phyloP scores from a whole-genome alignment of 768 basidiomycete genomes.

The Phylloporus arenicola region DNA sequence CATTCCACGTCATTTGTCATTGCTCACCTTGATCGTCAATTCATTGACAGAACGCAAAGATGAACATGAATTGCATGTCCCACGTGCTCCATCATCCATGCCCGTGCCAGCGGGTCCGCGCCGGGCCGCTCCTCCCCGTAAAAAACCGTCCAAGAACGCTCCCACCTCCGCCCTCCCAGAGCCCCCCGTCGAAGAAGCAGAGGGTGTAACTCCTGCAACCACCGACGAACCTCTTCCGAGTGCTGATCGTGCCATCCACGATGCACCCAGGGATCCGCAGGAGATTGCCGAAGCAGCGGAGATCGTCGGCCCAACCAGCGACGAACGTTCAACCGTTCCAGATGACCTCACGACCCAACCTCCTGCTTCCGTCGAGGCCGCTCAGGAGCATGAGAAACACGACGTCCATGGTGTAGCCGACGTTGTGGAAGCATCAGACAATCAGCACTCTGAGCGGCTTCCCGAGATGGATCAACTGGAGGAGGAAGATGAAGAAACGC shows the following conservation, averaged over 20 bases:
- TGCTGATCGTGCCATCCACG: slow-evolving; percentile 5
- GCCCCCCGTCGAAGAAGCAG: slow-evolving; percentile 20
- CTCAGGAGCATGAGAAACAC: slow-evolving; percentile 9
- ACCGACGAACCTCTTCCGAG: slow-evolving; percentile 1
- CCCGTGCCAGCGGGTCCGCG: slow-evolving; percentile 71
- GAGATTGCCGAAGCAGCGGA: slow-evolving; percentile 3
- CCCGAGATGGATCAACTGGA: slow-evolving; percentile 9
- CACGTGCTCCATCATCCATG: slow-evolving; percentile 52
- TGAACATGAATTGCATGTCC: slow-evolving; percentile 22
- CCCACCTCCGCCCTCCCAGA: slow-evolving; percentile 29
- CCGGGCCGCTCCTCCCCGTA: slow-evolving; percentile 69
- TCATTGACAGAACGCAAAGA: slow-evolving; percentile 18
- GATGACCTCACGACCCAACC: neutral
- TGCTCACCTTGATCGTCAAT: slow-evolving; percentile 4
- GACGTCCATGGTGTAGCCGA: slow-evolving; percentile 7
- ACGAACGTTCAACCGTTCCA: neutral
- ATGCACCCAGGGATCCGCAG: slow-evolving; percentile 10
- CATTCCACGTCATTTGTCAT: neutral
- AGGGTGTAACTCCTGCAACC: neutral
- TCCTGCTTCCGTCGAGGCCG: neutral
- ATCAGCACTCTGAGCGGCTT: slow-evolving; percentile 6
- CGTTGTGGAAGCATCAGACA: slow-evolving; percentile 3
- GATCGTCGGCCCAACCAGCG: neutral
- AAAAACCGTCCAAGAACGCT: slow-evolving; percentile 53
- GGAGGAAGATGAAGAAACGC: slow-evolving; percentile 48